Evolutionary conservation across 2,329 filamentous ascomycete genomes (phyloP), one percentile per base, ranked within the genome.

Genomic region (Alternaria tenuissima): DNA sequence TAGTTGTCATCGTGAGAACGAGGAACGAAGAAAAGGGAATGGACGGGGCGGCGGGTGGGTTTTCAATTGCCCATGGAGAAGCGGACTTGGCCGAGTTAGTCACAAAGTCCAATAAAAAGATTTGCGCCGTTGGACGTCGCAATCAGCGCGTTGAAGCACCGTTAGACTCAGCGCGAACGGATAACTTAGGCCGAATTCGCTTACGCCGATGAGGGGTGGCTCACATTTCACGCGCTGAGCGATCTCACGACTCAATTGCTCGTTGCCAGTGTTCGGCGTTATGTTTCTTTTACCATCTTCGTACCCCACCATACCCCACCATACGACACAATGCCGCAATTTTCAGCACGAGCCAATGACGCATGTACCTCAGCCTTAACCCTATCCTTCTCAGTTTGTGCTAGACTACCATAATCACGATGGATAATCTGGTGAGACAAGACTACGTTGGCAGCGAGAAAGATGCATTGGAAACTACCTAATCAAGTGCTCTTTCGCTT

Each of bases 1-100:
- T 87, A 57, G 85, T 84, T 79, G 83, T 83, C 76, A 79, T 79
- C 52, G 59, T 57, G 64, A 52, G 39, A 52, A 59, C 59, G 57
- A 47, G 53, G 49, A 55, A 59, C 56, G 55, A 46, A 57, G 55
- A 52, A 49, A 57, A 46, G 34, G 36, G 47, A 44, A 58, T 30
- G 56, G 57, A 57, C 56, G 66, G 65, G 61, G 67, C 65, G 61
- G 61, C 55, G 53, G 64, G 53, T 47, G 62, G 61, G 53, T 65
- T 70, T 69, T 69, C 60, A 67, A 62, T 57, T 54, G 61, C 53
- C 55, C 64, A 64, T 63, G 57, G 55, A 60, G 54, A 55, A 53
- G 59, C 63, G 57, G 57, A 61, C 52, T 61, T 59, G 63, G 57
- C 57, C 64, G 62, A 49, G 59, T 63, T 64, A 59, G 64, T 62